Evolutionary conservation across 768 basidiomycete species (phyloP), one percentile per base, ranked within the genome.

Genomic region (Lactifluus echinatus): DNA sequence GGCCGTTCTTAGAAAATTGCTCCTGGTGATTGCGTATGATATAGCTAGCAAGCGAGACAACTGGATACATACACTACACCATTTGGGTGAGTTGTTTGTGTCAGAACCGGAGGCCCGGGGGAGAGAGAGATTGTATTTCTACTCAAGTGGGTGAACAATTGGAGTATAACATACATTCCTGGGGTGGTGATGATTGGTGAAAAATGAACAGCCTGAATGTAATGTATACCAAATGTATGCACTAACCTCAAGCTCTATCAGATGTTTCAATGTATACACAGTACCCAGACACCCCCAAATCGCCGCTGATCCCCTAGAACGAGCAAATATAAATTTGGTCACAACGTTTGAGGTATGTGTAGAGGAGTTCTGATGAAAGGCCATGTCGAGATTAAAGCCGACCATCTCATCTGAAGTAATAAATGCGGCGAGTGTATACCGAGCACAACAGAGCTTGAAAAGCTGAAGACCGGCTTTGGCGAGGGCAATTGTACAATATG

Each of bases 41-140:
- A 59, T n/a, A n/a, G n/a, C n/a, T 23, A 10, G 33, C 58, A 11
- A 62, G 31, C 8, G 57, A 49, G 45, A 24, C 44, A n/a, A 28
- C 42, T 2, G 61, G 53, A 8, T 53, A 49, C 46, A n/a, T n/a
- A n/a, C n/a, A n/a, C n/a, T n/a, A n/a, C 57, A 60, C 39, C 53
- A 59, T 17, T 29, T 37, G 6, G 7, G n/a, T 7, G n/a, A 21
- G 24, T 26, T 2, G 17, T 5, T 1, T 4, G 5, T 24, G 21
- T 36, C 42, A 47, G n/a, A 19, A 24, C 10, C 7, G n/a, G n/a
- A n/a, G n/a, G n/a, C n/a, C n/a, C n/a, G n/a, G n/a, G n/a, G 46
- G 33, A 46, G 3, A 6, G 2, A 21, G 36, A 6, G 21, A 50
- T 37, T 24, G 14, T 7, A n/a, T n/a, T n/a, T n/a, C n/a, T n/a